Conservation (phyloP, 192 early-diverging fungal species). For the Podila verticillata region DNA sequence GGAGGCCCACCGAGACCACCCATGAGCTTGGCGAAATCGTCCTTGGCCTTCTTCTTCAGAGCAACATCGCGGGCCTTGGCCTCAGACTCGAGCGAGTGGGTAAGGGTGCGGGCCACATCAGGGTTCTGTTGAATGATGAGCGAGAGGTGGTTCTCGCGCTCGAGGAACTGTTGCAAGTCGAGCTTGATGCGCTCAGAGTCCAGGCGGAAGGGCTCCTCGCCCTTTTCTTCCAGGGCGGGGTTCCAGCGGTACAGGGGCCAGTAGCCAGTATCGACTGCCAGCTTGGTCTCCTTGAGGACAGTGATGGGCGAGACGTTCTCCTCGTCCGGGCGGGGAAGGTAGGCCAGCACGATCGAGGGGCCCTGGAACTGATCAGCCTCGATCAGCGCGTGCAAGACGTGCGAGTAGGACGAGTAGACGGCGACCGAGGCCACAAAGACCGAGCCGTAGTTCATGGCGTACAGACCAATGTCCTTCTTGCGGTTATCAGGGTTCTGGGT, state of each 20-base stretch:
- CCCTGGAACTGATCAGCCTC: conserved; percentile 93
- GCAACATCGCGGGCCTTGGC: conserved; percentile 69
- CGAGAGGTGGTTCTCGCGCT: conserved; percentile 86
- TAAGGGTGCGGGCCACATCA: conserved; percentile 61
- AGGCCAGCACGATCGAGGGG: conserved; percentile 89
- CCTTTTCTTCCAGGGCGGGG: conserved; percentile 68
- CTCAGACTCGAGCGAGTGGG: conserved; percentile 72
- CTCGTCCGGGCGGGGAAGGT: conserved; percentile 72
- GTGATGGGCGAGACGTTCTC: conserved; percentile 70
- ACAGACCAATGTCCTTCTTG: conserved; percentile 96
- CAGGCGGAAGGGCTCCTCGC: conserved; percentile 70
- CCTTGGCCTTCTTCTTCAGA: conserved; percentile 70
- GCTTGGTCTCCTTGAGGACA: conserved; percentile 88
- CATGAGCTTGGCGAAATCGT: conserved; percentile 75
- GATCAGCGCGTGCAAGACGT: conserved; percentile 85
- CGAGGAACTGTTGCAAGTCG: conserved; percentile 83
- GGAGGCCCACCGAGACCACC: conserved; percentile 80
- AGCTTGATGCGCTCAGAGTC: conserved; percentile 84
- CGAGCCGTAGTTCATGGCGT: conserved; percentile 93
- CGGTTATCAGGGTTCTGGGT: conserved; percentile 65
- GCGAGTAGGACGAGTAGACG: conserved; percentile 87
- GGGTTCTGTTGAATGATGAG: conserved; percentile 77
- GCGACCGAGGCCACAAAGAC: conserved; percentile 94
- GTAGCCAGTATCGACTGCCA: conserved; percentile 87
- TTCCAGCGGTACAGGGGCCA: conserved; percentile 98